Percentiles rank a stretch among this genome's conserved stretches.
Conservation (phyloP, 2,329 filamentous ascomycete genomes). For the Dactylellina haptotyla region DNA sequence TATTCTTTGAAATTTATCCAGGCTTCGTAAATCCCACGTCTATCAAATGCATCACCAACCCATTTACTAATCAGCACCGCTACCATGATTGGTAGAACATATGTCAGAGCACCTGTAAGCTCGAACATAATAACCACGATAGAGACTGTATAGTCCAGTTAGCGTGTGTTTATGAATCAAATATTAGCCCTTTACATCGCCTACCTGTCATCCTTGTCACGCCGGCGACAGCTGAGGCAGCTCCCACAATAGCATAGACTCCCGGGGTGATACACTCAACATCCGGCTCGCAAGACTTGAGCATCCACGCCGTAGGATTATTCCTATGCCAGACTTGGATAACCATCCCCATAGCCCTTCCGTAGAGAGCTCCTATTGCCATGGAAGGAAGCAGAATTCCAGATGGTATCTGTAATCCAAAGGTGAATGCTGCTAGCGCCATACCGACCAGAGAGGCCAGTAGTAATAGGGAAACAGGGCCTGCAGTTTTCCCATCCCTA, state of each 20-base stretch:
- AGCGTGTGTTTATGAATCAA: background rate
- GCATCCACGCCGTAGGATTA: conserved; percentile 79
- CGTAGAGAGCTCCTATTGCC: conserved; percentile 90
- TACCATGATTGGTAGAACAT: conserved; percentile 98
- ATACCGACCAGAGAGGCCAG: conserved; percentile 86
- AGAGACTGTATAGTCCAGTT: conserved; percentile 68
- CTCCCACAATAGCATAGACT: conserved; percentile 95
- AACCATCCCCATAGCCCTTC: conserved; percentile 86
- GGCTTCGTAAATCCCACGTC: conserved; percentile 92
- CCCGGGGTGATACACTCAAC: conserved; percentile 89
- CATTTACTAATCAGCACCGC: conserved; percentile 98
- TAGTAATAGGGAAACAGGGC: conserved; percentile 82
- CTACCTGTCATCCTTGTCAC: conserved; percentile 84
- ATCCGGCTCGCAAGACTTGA: conserved; percentile 84
- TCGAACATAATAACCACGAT: conserved; percentile 99
- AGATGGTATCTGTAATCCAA: conserved; percentile 91
- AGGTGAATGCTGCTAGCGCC: conserved; percentile 84
- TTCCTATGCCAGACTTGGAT: conserved; percentile 87
- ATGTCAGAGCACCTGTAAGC: conserved; percentile 92
- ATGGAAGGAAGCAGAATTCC: conserved; percentile 96
- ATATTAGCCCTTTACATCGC: background rate
- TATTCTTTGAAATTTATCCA: conserved; percentile 98
- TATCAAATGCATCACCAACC: conserved; percentile 94
- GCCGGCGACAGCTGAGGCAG: conserved; percentile 90
- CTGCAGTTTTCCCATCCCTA: conserved; percentile 67